Conservation (phyloP, 2,329 filamentous ascomycete species). For the Colletotrichum sp. region DNA sequence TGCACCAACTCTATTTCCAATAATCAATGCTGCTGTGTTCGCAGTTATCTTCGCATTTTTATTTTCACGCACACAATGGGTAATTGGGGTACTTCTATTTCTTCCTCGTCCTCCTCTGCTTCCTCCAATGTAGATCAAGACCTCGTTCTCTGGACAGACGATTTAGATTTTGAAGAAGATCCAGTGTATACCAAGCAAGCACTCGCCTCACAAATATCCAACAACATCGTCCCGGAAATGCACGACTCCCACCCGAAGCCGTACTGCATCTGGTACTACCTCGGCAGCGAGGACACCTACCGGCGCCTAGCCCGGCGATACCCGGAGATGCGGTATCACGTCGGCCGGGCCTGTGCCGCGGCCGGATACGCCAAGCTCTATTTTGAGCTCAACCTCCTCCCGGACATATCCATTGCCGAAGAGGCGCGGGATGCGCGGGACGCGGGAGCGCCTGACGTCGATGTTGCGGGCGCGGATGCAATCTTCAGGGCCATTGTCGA, state of each 20-base stretch:
- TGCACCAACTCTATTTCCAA: background rate
- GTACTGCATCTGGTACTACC: slow-evolving; percentile 45
- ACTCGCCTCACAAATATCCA: background rate
- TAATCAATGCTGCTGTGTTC: background rate
- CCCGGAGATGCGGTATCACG: slow-evolving; percentile 39
- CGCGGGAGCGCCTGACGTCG: rapidly evolving
- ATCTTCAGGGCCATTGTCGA: slow-evolving; percentile 37
- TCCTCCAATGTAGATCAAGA: background rate
- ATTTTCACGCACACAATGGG: background rate
- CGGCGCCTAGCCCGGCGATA: slow-evolving; percentile 33
- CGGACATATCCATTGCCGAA: slow-evolving; percentile 38
- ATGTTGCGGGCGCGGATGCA: background rate
- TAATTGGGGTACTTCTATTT: background rate
- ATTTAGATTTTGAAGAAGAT: background rate
- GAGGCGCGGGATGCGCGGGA: slow-evolving; percentile 34
- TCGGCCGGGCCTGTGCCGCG: slow-evolving; percentile 42
- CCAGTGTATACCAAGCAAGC: background rate
- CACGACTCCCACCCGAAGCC: slow-evolving; percentile 25
- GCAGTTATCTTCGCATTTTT: background rate
- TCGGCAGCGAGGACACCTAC: slow-evolving; percentile 39
- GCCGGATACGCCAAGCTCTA: slow-evolving; percentile 40
- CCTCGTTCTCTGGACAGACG: background rate
- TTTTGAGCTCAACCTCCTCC: slow-evolving; percentile 37
- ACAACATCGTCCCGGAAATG: slow-evolving; percentile 25
- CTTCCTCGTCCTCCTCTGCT: rapidly evolving